Conservation (phyloP, 2,329 filamentous ascomycete genomes). For the Aquanectria penicillioides region DNA sequence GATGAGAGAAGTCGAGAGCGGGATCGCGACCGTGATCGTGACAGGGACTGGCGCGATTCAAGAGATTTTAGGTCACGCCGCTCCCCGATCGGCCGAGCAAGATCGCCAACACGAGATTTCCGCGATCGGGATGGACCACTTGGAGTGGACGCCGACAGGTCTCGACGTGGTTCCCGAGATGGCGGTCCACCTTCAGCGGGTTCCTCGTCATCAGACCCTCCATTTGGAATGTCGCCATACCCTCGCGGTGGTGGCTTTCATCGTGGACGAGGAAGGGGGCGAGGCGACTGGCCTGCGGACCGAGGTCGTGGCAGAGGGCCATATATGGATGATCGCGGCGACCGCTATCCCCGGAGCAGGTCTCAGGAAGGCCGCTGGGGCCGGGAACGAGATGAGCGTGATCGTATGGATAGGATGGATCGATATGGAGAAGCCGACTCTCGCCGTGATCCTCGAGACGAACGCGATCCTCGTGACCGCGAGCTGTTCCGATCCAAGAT, state of each 20-base stretch:
- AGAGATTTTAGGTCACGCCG: slow-evolving; percentile 58
- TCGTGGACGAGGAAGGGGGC: slow-evolving; percentile 63
- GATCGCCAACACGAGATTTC: slow-evolving; percentile 75
- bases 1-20: slow-evolving; percentile 70
- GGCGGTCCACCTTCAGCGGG: slow-evolving; percentile 75
- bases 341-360: slow-evolving; percentile 72
- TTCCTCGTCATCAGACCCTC: slow-evolving; percentile 75
- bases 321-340: slow-evolving; percentile 66
- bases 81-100: slow-evolving; percentile 67
- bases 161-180: slow-evolving; percentile 75
- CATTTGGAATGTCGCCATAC: slow-evolving; percentile 62
- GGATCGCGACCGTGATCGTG: slow-evolving; percentile 65
- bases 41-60: slow-evolving; percentile 57
- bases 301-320: slow-evolving; percentile 66
- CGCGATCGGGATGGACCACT: slow-evolving; percentile 70
- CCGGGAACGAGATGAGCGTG: slow-evolving; percentile 66
- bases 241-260: slow-evolving; percentile 66
- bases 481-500: slow-evolving; percentile 60
- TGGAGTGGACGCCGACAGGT: slow-evolving; percentile 73
- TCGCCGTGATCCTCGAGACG: slow-evolving; percentile 58
- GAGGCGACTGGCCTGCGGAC: slow-evolving; percentile 53
- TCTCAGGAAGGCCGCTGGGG: slow-evolving; percentile 72
- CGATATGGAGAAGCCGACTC: slow-evolving; percentile 52
- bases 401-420: slow-evolving; percentile 55
- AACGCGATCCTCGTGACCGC: slow-evolving; percentile 57